Base-by-base conservation (phyloP, 2,329 filamentous ascomycete species). In the Penicillium capsulatum region DNA sequence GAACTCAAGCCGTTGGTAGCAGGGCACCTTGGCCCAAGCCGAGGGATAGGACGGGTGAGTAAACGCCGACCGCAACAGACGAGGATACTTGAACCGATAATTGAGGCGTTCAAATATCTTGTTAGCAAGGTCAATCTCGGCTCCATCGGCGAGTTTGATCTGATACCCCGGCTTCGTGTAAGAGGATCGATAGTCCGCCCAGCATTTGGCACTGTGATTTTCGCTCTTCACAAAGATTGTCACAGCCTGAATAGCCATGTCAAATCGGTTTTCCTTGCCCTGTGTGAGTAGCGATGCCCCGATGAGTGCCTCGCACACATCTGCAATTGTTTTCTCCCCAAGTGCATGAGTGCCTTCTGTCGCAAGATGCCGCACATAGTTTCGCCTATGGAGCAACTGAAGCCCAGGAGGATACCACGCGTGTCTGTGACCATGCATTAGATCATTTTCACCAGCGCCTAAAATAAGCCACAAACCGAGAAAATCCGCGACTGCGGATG, bases 261-360 rank as follows among this genome's bases (percentile, higher is more conserved):
- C 73, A 65, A 81, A 80, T 9, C 74, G 67, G 31, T 70, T 57
- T 2, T 54, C 46, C 17, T 65, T 54, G 27, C 78, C 72, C 36
- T 76, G 68, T 5, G 75, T 68, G 28, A 83, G 81, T 34, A 80
- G 71, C 0, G 90, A 84, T 2, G 91, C 92, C 4, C 91, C 92
- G 33, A 98, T 97, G 40, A 96, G 68, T 0, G 92, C 91, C 61
- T 97, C 92, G 45, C 87, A 95, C 1, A 97, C 89, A 63, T 97
- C 92, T 3, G 92, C 91, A 55, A 95, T 83, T 1, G 85, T 84
- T 69, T 98, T 98, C 65, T 95, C 86, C 1, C 81, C 83, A 2
- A 98, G 75, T 0, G 68, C 70, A 57, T 96, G 90, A 7, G 67
- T 74, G 17, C 52, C 48, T 30, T 65, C 58, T 2, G 55, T 49